Evolutionary conservation across 140 eudicot species (phyloP), one percentile per base, ranked within the genome.

Genomic region (Anethum foeniculum): DNA sequence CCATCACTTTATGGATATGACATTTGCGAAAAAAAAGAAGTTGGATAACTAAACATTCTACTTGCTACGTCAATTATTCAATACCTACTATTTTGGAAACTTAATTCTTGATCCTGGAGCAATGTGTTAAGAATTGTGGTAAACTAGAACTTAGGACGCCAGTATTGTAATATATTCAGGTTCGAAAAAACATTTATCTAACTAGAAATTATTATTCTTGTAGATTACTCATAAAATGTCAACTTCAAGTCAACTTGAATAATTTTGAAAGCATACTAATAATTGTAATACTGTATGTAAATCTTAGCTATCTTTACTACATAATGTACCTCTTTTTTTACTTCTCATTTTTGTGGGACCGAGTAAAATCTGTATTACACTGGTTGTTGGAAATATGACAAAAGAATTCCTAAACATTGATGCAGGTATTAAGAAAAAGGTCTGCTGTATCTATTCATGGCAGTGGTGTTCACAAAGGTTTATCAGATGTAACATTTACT

Each of bases 391-490:
- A 39, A 39, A 39, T 39, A 39, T 39, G 43, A 39, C 43, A 39
- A 39, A 39, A 39, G 43, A 5, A 39, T 39, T 39, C 43, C 43
- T 39, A 39, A 39, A 39, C 43, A 39, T 39, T 39, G 43, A 39
- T 39, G 83, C 90, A 95, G 99, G 86, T 90, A 47, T 75, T 95
- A 76, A 88, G 83, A 79, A 91, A 84, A 84, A 89, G 90, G 87
- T 88, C 93, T 28, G 85, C 87, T 46, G 80, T 92, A 80, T 85
- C 84, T 46, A 87, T 92, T 80, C 96, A 92, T 91, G 96, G 92
- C 38, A 79, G 77, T 77, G 79, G 80, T 85, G 86, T 65, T 51
- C 92, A 86, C 25, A 88, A 80, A 73, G 99, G 99, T 77, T 86
- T 95, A 46, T 80, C 89, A 38, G 99, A 95, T 84, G 41, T 95